Evolutionary conservation across 2,329 filamentous ascomycete genomes (phyloP), one percentile per base, ranked within the genome.

Genomic region (Lasiodiplodia theobromae): DNA sequence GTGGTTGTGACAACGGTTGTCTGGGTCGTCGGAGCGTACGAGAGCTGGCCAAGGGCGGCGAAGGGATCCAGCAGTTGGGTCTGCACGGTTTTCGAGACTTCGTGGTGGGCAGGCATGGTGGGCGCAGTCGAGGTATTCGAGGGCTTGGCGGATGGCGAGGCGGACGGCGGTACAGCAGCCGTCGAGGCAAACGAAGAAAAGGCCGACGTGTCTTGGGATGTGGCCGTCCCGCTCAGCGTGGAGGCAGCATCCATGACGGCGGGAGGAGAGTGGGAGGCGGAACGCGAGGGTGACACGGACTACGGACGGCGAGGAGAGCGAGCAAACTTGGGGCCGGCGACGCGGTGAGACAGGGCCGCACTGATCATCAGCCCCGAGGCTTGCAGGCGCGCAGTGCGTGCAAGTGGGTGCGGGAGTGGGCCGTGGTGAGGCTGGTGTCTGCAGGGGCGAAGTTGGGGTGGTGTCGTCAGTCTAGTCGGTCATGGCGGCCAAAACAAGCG

Each of bases 1-100:
- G 94, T 97, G 0, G 95, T 97, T 1, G 94, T 97, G 71, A 97
- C 89, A 12, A 89, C 86, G 0, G 88, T 90, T 12, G 88, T 89
- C 74, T 88, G 86, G 14, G 88, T 90, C 18, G 88, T 85, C 37
- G 88, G 88, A 68, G 86, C 87, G 73, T 88, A 88, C 2, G 86
- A 87, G 69, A 90, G 85, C 74, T 88, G 87, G 54, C 85, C 88
- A 68, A 90, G 78, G 57, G 86, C 84, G 25, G 76, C 71, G 69
- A 76, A 79, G 11, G 75, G 73, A 31, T 79, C 77, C 51, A 76
- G 70, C 40, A 69, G 69, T 54, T 75, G 75, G 25, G 68, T 70
- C 60, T 74, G 73, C 65, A 74, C 68, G 66, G 73, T 72, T 62
- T 72, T 76, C 21, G 75, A 72, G 52, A 72, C 71, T 66, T 73